Conservation (phyloP, 192 early-diverging fungal genomes). For the Entophlyctis luteolus region DNA sequence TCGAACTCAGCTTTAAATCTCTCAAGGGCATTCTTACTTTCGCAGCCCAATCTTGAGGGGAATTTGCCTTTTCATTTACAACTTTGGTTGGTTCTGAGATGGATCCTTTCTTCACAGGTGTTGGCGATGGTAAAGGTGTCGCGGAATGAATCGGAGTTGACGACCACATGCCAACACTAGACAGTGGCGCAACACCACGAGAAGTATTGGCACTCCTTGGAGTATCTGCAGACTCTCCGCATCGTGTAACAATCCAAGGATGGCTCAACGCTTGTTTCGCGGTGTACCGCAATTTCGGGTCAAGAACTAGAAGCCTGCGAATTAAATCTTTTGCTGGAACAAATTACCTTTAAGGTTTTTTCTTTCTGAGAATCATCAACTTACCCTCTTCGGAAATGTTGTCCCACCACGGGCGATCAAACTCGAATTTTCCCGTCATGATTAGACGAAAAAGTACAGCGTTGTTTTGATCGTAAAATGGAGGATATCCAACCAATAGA, state of each 20-base stretch:
- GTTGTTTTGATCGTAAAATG: conserved; percentile 62
- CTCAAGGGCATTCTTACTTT: too few species aligned
- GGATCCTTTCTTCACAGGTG: not conserved
- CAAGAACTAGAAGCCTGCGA: conserved; percentile 48
- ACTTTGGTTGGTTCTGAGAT: not conserved
- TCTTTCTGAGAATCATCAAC: not conserved
- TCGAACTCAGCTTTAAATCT: too few species aligned
- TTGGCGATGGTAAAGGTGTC: not conserved
- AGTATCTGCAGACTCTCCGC: conserved; percentile 47
- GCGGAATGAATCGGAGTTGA: conserved; percentile 3
- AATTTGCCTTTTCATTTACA: too few species aligned
- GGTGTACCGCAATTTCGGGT: conserved; percentile 47
- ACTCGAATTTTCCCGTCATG: conserved; percentile 56
- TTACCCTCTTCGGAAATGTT: conserved; percentile 50
- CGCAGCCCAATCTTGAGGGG: too few species aligned
- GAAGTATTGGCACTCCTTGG: not conserved
- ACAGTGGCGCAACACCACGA: not conserved
- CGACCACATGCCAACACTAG: not conserved
- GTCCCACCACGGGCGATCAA: conserved; percentile 73
- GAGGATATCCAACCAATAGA: conserved; percentile 73
- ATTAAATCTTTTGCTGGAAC: conserved; percentile 59
- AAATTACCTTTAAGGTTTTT: not conserved
- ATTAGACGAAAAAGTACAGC: conserved; percentile 52
- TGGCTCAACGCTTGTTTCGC: conserved; percentile 44
- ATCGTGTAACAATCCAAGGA: conserved; percentile 45